Evolutionary conservation across 495 filamentous ascomycete genomes (phyloP).

Genomic region (Astrothelium subdiscretum): DNA sequence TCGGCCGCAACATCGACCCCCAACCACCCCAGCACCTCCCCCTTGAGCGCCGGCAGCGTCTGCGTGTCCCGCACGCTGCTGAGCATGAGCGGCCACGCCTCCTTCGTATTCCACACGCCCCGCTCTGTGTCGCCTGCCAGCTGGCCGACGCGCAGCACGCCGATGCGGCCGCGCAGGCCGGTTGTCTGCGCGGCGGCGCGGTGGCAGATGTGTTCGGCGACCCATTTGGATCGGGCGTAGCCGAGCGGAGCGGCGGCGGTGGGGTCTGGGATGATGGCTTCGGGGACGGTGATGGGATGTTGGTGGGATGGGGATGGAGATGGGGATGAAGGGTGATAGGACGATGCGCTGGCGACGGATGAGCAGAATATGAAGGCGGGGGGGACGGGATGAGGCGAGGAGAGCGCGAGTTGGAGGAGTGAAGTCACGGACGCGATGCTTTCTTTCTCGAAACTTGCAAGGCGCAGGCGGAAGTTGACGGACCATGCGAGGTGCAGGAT

Average conservation of each 20-base stretch:
- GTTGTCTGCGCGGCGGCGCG: slow-evolving; percentile 15
- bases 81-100: slow-evolving; percentile 54
- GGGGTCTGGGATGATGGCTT: slow-evolving; percentile 38
- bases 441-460: slow-evolving; percentile 45
- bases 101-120: slow-evolving; percentile 51
- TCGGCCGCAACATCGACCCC: slow-evolving; percentile 44
- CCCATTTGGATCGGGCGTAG: slow-evolving; percentile 53
- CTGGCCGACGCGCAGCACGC: slow-evolving; percentile 46
- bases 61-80: slow-evolving; percentile 34
- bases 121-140: slow-evolving; percentile 40
- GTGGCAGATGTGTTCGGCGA: slow-evolving; percentile 43
- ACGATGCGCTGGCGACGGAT: slow-evolving; percentile 37
- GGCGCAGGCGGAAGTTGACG: slow-evolving; percentile 55
- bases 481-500: slow-evolving; percentile 61
- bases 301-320: background rate
- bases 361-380: slow-evolving; percentile 49
- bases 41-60: slow-evolving; percentile 41
- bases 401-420: slow-evolving; percentile 43
- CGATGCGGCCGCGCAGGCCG: slow-evolving; percentile 23
- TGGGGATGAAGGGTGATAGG: background rate
- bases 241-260: slow-evolving; percentile 41
- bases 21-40: slow-evolving; percentile 42
- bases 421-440: slow-evolving; percentile 43
- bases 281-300: slow-evolving; percentile 27
- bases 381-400: slow-evolving; percentile 19